Conservation (phyloP, 164 flowering plant species). For the Echeveria elegans region DNA sequence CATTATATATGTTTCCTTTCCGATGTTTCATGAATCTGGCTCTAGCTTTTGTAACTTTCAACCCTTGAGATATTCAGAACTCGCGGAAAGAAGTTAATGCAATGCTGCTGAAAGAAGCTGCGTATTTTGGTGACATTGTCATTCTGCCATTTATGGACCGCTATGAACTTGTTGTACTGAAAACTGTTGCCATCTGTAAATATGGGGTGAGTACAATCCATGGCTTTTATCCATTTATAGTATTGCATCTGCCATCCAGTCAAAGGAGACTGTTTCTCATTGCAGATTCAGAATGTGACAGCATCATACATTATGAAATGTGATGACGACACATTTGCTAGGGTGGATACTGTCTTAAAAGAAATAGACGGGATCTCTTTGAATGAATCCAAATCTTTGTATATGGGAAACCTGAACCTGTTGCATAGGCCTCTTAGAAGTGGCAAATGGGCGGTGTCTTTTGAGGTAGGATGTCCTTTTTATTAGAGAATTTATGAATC, state of each 20-base stretch:
- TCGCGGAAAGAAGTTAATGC: slow-evolving; percentile 2
- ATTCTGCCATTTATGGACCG: slow-evolving; percentile 7
- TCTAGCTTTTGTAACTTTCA: neutral
- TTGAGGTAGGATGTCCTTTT: neutral
- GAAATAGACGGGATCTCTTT: slow-evolving; percentile 2
- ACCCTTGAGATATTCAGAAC: neutral
- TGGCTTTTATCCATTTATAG: neutral
- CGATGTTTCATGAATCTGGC: neutral
- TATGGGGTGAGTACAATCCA: neutral
- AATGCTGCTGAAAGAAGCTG: slow-evolving; percentile 5
- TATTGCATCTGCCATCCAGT: neutral
- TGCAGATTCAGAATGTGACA: slow-evolving; percentile 8
- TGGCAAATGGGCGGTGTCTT: slow-evolving; percentile 5
- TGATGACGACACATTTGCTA: slow-evolving; percentile 4
- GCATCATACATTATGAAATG: slow-evolving; percentile 6
- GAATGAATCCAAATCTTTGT: neutral
- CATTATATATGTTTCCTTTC: neutral
- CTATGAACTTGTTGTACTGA: slow-evolving; percentile 6
- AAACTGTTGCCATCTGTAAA: slow-evolving; percentile 1
- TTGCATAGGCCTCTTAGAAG: slow-evolving; percentile 6
- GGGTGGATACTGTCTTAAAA: slow-evolving; percentile 5
- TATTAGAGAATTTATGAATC: neutral
- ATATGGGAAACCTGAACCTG: slow-evolving; percentile 6
- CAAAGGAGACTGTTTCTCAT: neutral
- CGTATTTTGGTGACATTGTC: slow-evolving; percentile 1